Base-by-base conservation (phyloP, 257 asterid genomes). In the Oldenlandia corymbosa region DNA sequence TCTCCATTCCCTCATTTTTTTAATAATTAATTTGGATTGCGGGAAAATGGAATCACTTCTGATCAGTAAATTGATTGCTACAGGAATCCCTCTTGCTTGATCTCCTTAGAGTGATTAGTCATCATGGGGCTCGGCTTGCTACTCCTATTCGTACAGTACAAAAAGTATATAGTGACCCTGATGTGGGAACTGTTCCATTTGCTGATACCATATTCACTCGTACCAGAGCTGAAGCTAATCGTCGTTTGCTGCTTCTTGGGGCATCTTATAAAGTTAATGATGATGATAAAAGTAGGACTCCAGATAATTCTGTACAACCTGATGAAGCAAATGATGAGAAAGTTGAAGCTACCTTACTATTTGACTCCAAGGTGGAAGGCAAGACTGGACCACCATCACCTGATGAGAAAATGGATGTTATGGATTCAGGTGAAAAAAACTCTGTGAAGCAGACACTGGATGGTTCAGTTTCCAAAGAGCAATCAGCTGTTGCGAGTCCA, bases 41-140 rank as follows among this genome's bases (percentile, higher is more conserved):
- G 41, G 23, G 56, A 45, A 48, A 30, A 26, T 56, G 7, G 26
- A 49, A 30, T 30, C 37, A 7, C 36, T n/a, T 20, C 30, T 24
- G 7, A 58, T 48, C 36, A 26, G 48, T 48, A 42, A 55, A 52
- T 23, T 51, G n/a, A 17, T 59, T 51, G 32, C 57, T 17, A 28
- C 55, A 75, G 79, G 79, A 75, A 66, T 63, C 75, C 36, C 7
- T 75, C 30, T 36, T 75, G 52, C 71, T 69, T 24, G 79, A 75
- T 70, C 69, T 75, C 53, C 75, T 75, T 32, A 70, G 79, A 66
- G 79, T 75, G 28, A 69, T 75, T 58, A 69, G 75, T 45, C 79
- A 75, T 61, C 79, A 75, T 66, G 63, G 66, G 13, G 79, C 79
- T 59, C 71, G 79, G 43, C 79, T 75, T 70, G 79, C 79, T 36